Percentiles rank a stretch among this genome's conserved stretches.
Evolutionary conservation across 1,284 basidiomycete genomes (phyloP).

Genomic region (Coriolopsis trogii): DNA sequence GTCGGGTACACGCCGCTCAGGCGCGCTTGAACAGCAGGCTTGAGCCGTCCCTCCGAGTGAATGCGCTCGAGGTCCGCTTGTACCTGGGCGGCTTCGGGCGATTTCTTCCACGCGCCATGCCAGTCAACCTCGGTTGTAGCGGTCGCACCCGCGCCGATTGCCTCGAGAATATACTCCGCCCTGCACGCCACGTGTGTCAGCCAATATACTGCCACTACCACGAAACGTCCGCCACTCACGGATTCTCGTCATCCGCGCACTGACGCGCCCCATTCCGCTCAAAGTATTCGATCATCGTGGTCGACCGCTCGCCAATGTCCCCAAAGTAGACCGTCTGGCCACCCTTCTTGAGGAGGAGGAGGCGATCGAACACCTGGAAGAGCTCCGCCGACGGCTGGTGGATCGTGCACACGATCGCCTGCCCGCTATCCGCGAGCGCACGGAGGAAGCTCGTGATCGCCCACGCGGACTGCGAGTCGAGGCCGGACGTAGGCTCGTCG

Average conservation of each 20-base stretch:
- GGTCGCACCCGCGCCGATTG: conserved; percentile 63
- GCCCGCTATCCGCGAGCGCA: conserved; percentile 82
- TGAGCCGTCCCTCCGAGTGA: conserved; percentile 35
- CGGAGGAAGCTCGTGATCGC: conserved; percentile 81
- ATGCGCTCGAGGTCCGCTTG: conserved; percentile 36
- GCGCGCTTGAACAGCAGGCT: conserved; percentile 32
- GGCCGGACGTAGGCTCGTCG: conserved; percentile 83
- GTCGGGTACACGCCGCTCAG: conserved; percentile 52
- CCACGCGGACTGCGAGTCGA: conserved; percentile 91
- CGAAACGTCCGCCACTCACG: conserved; percentile 39
- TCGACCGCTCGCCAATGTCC: conserved; percentile 63
- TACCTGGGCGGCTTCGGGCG: conserved; percentile 28
- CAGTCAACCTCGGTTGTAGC: conserved; percentile 38
- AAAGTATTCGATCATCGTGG: conserved; percentile 69
- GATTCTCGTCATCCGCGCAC: conserved; percentile 46
- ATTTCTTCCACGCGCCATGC: conserved; percentile 37
- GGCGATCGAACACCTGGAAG: conserved; percentile 71
- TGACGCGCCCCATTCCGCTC: conserved; percentile 56
- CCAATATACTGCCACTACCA: not conserved
- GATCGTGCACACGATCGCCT: conserved; percentile 72
- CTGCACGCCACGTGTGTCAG: conserved; percentile 33
- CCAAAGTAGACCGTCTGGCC: conserved; percentile 82
- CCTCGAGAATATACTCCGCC: conserved; percentile 72
- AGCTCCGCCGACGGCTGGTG: conserved; percentile 77
- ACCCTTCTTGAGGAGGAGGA: conserved; percentile 65